A percentile compares a stretch with the other conserved stretches of the same genome.
phyloP scores from a whole-genome alignment of 345 rosid genomes.

The Moricandia moricandioides region DNA sequence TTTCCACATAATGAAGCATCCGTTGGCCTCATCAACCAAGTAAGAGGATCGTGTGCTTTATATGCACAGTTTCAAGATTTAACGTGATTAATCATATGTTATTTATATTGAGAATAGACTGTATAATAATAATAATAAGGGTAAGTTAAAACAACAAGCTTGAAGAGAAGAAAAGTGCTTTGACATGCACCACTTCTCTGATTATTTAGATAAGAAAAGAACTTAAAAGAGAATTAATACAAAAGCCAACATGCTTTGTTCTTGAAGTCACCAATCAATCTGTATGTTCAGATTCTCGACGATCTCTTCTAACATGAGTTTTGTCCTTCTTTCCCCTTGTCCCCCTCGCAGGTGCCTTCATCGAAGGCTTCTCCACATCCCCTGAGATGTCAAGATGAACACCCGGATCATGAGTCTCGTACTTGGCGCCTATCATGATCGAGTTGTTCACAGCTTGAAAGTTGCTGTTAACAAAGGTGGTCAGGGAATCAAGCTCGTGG shows the following conservation, averaged over 20 bases:
- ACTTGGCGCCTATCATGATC: constrained; percentile 62
- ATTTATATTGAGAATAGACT: neutral
- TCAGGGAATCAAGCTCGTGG: constrained; percentile 45
- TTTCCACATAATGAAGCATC: neutral
- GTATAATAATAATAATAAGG: neutral
- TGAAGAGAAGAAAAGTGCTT: constrained; percentile 22
- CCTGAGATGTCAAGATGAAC: constrained; percentile 72
- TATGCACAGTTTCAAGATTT: neutral
- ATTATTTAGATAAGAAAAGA: constrained; percentile 27
- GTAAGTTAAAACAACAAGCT: constrained; percentile 5
- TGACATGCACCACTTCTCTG: constrained; percentile 26
- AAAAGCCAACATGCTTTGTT: constrained; percentile 7
- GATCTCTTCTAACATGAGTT: constrained; percentile 9
- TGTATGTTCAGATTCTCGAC: constrained; percentile 7
- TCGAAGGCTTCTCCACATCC: constrained; percentile 35
- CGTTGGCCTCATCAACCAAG: neutral
- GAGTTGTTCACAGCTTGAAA: constrained; percentile 93
- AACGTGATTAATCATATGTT: neutral
- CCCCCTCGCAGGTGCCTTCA: constrained; percentile 2
- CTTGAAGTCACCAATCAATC: constrained; percentile 13
- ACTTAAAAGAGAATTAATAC: neutral
- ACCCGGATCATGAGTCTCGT: constrained; percentile 77
- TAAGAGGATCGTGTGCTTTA: too few species aligned
- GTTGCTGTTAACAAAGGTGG: constrained; percentile 77
- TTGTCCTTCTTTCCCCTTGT: constrained; percentile 30